phyloP scores from a whole-genome alignment of 208 protist species.

The Jaenimonas drosophilae region DNA sequence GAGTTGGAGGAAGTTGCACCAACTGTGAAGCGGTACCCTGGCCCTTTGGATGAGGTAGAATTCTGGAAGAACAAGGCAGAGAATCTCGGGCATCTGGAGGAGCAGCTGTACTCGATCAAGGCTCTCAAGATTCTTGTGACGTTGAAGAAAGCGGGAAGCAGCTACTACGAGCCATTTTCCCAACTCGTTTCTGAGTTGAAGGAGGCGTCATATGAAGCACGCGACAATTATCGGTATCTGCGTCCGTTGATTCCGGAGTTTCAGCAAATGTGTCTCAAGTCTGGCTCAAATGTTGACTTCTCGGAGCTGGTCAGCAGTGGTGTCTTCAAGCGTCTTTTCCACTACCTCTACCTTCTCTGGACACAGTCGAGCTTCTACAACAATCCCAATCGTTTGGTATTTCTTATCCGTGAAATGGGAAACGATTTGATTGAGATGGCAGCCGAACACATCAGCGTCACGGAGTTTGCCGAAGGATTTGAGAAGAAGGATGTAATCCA shows the following conservation, averaged over 20 bases:
- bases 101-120: constrained; percentile 90
- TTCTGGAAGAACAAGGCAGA: constrained; percentile 94
- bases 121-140: constrained; percentile 89
- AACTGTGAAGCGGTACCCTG: constrained; percentile 61
- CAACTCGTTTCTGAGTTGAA: constrained; percentile 86
- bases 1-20: constrained; percentile 61
- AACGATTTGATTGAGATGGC: constrained; percentile 94
- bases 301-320: constrained; percentile 65
- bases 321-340: constrained; percentile 86
- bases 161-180: constrained; percentile 83
- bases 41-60: constrained; percentile 90
- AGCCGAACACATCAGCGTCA: constrained; percentile 79
- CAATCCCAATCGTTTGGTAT: constrained; percentile 84
- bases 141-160: constrained; percentile 85
- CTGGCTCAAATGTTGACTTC: constrained; percentile 52
- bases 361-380: constrained; percentile 92
- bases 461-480: constrained; percentile 86
- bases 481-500: constrained; percentile 92
- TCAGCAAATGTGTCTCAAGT: constrained; percentile 59
- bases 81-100: constrained; percentile 88
- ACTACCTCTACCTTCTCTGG: constrained; percentile 92
- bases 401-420: constrained; percentile 92
- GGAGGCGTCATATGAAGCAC: constrained; percentile 72
- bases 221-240: constrained; percentile 89
- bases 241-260: constrained; percentile 83